These are phyloP conservation scores for Schizochytrium sp. DNA, from an alignment of 108 stramenopile genomes.

Conservation along the genomic window DNA sequence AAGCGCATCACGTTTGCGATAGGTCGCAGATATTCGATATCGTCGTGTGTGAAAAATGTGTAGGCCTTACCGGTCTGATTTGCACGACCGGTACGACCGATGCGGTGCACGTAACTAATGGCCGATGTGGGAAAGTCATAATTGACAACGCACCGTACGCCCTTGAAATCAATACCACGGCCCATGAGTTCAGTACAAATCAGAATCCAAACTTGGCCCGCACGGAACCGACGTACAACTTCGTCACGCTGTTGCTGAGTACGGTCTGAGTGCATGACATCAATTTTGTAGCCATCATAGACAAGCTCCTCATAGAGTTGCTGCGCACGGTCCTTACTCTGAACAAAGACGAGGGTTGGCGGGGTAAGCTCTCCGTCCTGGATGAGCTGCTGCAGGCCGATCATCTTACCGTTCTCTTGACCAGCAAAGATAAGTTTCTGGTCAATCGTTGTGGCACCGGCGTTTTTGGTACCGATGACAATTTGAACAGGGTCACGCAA, in stretches of 20 bases:
- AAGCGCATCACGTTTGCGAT: constrained; percentile 95
- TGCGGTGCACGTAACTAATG: constrained; percentile 93
- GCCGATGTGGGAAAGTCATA: constrained; percentile 93
- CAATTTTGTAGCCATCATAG: constrained; percentile 89
- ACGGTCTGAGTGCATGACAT: constrained; percentile 92
- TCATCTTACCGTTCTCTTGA: constrained; percentile 93
- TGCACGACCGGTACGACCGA: constrained; percentile 94
- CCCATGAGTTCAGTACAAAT: constrained; percentile 98
- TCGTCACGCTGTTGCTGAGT: constrained; percentile 86
- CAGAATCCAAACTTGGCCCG: constrained; percentile 95
- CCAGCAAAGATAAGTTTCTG: constrained; percentile 93
- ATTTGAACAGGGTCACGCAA: constrained; percentile 91
- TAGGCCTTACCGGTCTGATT: constrained; percentile 91
- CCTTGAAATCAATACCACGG: constrained; percentile 96
- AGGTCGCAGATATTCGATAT: constrained; percentile 82
- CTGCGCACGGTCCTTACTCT: constrained; percentile 94
- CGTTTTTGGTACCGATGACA: constrained; percentile 79
- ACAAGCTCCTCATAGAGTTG: constrained; percentile 91
- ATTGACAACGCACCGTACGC: constrained; percentile 95
- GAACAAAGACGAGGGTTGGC: constrained; percentile 89
- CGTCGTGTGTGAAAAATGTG: constrained; percentile 93
- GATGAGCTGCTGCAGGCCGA: constrained; percentile 82
- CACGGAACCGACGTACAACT: constrained; percentile 90
- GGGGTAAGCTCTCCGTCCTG: constrained; percentile 82
- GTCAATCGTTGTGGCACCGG: constrained; percentile 74